Percentiles rank a stretch among this genome's conserved stretches.
phyloP scores from a whole-genome alignment of 192 early-diverging fungal genomes.

The Entophlyctis luteolus region DNA sequence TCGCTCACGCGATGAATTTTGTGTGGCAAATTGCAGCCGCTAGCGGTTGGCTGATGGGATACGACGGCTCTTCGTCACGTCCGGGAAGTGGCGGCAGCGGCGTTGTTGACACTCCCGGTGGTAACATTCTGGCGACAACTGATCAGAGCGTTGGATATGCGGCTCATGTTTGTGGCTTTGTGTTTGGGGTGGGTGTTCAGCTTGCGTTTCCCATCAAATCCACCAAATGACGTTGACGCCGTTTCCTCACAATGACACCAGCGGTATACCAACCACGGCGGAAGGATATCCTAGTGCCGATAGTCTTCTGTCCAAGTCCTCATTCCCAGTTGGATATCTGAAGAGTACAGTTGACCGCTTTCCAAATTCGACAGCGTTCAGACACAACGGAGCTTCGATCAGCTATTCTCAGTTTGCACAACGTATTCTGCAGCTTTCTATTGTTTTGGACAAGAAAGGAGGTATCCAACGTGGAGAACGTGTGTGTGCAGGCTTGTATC shows the following conservation, averaged over 20 bases:
- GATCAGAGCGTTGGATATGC: slow-evolving; percentile 24
- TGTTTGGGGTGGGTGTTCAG: slow-evolving; percentile 2
- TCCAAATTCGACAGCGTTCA: no score
- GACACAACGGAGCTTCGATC: slow-evolving; percentile 13
- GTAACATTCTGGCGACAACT: neutral
- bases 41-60: neutral
- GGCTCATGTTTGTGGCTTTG: slow-evolving; percentile 27
- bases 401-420: slow-evolving; percentile 45
- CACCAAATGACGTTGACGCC: no score
- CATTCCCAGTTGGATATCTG: no score
- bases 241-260: no score
- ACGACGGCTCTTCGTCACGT: neutral
- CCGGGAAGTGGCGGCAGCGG: no score
- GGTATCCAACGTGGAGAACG: slow-evolving; percentile 41
- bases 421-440: slow-evolving; percentile 44
- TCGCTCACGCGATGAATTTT: slow-evolving; percentile 21
- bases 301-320: no score
- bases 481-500: neutral
- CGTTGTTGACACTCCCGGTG: neutral
- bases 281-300: no score
- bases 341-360: no score
- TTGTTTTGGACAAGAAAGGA: slow-evolving; percentile 34
- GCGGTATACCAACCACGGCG: no score
- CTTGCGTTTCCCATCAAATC: no score
- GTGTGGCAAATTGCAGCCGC: slow-evolving; percentile 21